Conservation (phyloP, 345 rosid species). For the Sonneratia alba region DNA sequence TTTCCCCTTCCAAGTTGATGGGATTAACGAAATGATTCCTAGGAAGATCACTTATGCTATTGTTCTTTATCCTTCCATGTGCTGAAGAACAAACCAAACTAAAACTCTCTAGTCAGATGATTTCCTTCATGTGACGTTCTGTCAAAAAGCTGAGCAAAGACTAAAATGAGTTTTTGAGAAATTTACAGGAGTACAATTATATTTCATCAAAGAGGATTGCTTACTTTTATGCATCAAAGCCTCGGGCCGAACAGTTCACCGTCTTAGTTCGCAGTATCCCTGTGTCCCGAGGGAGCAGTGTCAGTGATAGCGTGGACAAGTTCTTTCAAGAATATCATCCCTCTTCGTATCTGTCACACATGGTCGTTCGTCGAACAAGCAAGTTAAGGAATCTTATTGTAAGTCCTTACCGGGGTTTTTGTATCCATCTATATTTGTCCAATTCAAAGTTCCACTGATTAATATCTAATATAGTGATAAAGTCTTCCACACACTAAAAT, state of each 20-base stretch:
- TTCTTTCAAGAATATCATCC: constrained; percentile 64
- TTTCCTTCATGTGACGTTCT: not conserved
- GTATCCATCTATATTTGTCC: not conserved
- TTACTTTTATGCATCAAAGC: constrained; percentile 65
- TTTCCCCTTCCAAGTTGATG: not conserved
- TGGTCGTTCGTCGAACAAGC: constrained; percentile 67
- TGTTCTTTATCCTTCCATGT: not conserved
- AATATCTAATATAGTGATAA: not conserved
- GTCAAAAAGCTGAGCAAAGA: not conserved
- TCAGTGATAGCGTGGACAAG: constrained; percentile 70
- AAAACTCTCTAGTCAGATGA: not conserved
- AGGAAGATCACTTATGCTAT: not conserved
- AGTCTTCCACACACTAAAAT: not conserved
- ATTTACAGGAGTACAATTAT: constrained; percentile 65
- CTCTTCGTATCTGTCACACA: constrained; percentile 68
- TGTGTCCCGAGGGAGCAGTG: constrained; percentile 50
- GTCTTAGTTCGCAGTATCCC: constrained; percentile 76
- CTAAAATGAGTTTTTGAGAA: constrained; percentile 1
- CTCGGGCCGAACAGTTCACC: constrained; percentile 92
- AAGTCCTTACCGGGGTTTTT: constrained; percentile 17
- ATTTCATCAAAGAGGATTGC: constrained; percentile 63
- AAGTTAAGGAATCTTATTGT: constrained; percentile 62
- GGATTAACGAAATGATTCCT: not conserved
- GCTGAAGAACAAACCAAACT: not conserved
- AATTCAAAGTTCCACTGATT: not conserved